Percentiles rank a stretch among this genome's conserved stretches.
These are phyloP conservation scores for Panicum virgatum DNA, from an alignment of 202 grass and related monocot species.

Conservation along the genomic window DNA sequence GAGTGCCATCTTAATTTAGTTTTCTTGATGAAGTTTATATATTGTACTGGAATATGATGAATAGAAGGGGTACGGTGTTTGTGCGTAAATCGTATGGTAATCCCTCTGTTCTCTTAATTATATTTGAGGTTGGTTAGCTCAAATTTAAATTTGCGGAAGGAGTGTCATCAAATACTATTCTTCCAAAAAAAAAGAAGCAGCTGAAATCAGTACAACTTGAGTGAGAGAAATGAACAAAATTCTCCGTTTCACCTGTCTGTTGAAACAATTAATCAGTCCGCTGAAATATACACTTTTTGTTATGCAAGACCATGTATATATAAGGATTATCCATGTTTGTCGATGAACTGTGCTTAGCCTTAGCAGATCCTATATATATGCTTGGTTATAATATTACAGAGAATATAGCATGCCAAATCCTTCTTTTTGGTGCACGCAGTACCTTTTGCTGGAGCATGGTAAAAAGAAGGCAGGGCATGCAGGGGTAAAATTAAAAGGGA, in stretches of 20 bases:
- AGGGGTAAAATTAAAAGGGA: constrained; percentile 6
- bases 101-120: too few relatives aligned
- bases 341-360: neutral
- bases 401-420: constrained; percentile 37
- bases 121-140: too few relatives aligned
- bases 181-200: too few relatives aligned
- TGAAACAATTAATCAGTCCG: too few relatives aligned
- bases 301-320: too few relatives aligned
- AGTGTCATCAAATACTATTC: too few relatives aligned
- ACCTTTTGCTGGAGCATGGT: constrained; percentile 37
- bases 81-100: neutral
- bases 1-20: neutral
- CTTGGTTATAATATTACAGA: constrained; percentile 16
- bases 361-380: neutral
- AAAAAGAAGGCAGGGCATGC: constrained; percentile 12
- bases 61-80: neutral
- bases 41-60: neutral
- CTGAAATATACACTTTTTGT: too few relatives aligned
- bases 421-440: constrained; percentile 35
- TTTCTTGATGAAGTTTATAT: neutral
- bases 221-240: too few relatives aligned
- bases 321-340: too few relatives aligned
- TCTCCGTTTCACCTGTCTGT: too few relatives aligned
- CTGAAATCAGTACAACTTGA: neutral
- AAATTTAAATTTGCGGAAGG: too few relatives aligned